Percentiles rank a stretch among this genome's conserved stretches.
Conservation (phyloP, 1,284 basidiomycete species). For the Athelia sp. region DNA sequence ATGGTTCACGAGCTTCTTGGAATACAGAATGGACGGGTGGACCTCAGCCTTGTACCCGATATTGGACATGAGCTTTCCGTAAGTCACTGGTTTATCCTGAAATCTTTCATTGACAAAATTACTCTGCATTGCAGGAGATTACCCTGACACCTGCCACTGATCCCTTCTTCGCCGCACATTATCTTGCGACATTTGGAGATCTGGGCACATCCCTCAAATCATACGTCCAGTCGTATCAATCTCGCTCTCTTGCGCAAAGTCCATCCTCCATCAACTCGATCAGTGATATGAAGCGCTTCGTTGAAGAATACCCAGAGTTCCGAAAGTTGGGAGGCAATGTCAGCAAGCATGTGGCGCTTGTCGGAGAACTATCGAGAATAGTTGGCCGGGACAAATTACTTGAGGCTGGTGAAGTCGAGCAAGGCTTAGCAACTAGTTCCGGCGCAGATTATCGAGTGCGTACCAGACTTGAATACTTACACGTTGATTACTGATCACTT, state of each 20-base stretch:
- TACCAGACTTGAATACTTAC: constrained; percentile 12
- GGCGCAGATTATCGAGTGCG: constrained; percentile 82
- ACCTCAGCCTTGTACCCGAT: constrained; percentile 81
- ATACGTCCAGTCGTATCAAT: constrained; percentile 94
- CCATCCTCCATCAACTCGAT: constrained; percentile 92
- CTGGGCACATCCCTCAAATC: constrained; percentile 89
- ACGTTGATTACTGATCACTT: constrained; percentile 6
- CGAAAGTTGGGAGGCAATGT: constrained; percentile 96
- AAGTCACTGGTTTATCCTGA: constrained; percentile 20
- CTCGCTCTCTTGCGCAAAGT: constrained; percentile 73
- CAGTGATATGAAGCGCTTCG: constrained; percentile 95
- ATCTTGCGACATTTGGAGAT: constrained; percentile 95
- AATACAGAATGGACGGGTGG: constrained; percentile 92
- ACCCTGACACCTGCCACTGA: constrained; percentile 91
- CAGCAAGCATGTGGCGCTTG: constrained; percentile 95
- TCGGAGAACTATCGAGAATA: constrained; percentile 91
- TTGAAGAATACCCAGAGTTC: constrained; percentile 99
- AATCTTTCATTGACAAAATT: neutral
- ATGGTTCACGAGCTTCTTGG: constrained; percentile 98
- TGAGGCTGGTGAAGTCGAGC: constrained; percentile 93
- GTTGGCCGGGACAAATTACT: constrained; percentile 85
- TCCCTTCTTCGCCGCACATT: constrained; percentile 90
- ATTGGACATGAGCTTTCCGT: constrained; percentile 84
- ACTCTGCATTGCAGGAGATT: constrained; percentile 79
- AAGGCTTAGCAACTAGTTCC: constrained; percentile 90